Conservation (phyloP, 2,329 filamentous ascomycete species). For the Claviceps monticola region DNA sequence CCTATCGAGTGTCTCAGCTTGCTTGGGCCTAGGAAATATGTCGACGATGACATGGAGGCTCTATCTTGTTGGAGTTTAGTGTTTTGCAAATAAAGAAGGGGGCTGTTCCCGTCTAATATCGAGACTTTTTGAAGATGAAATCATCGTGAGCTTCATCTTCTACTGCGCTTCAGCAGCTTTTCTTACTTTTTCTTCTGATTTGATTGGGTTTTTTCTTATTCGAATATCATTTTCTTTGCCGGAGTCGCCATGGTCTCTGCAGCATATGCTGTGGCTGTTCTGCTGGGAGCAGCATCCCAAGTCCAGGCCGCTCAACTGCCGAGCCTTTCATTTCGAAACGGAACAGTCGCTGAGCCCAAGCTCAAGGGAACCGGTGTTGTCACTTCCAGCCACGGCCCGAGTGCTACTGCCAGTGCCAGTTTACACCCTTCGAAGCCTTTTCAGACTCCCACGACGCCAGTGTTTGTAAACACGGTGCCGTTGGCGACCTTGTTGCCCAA, state of each 20-base stretch:
- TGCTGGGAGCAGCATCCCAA: slow-evolving; percentile 2
- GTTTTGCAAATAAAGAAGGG: not conserved
- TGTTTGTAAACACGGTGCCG: slow-evolving; percentile 1
- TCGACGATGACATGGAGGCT: too few relatives aligned
- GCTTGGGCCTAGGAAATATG: too few relatives aligned
- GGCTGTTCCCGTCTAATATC: not conserved
- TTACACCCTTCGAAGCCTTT: not conserved
- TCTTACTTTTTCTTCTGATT: not conserved
- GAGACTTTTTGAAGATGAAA: not conserved
- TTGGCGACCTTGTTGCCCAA: slow-evolving; percentile 3
- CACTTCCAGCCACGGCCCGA: not conserved
- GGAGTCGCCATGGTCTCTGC: not conserved
- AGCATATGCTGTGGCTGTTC: slow-evolving; percentile 1
- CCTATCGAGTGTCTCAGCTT: too few relatives aligned
- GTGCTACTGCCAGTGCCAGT: not conserved
- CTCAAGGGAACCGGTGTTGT: not conserved
- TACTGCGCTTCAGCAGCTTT: not conserved
- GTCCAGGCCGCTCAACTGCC: not conserved
- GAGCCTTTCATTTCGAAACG: not conserved
- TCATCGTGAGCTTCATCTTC: too few relatives aligned
- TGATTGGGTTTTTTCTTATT: not conserved
- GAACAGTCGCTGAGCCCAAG: not conserved
- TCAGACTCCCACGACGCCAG: not conserved
- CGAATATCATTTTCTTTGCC: not conserved
- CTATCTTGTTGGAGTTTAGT: not conserved